Evolutionary conservation across 2,329 filamentous ascomycete species (phyloP).

Genomic region (Fusarium euwallaceae): DNA sequence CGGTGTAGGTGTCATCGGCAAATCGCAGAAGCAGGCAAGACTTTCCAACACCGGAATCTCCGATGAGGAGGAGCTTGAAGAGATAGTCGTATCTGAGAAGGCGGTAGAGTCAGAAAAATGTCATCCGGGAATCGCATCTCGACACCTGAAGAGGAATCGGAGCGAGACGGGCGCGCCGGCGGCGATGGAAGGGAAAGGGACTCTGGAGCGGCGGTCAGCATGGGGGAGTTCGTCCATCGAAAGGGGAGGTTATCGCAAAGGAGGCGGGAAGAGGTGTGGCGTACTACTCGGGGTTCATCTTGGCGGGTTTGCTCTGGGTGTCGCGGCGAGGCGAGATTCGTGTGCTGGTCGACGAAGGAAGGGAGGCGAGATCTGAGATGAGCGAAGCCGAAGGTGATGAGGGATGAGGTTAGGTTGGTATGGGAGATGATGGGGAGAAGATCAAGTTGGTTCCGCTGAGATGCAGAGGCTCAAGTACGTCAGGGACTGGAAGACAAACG

Average conservation of each 20-base stretch:
- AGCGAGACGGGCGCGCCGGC: constrained; percentile 8
- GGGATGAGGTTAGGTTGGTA: constrained; percentile 18
- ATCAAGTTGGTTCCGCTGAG: constrained; percentile 44
- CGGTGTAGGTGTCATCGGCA: constrained; percentile 98
- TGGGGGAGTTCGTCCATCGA: constrained; percentile 28
- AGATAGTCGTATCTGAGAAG: constrained; percentile 96
- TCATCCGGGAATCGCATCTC: constrained; percentile 27
- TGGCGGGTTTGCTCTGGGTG: constrained; percentile 56
- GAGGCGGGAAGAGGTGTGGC: constrained; percentile 56
- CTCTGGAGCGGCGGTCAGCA: constrained; percentile 48
- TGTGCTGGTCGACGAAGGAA: constrained; percentile 8
- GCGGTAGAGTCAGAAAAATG: constrained; percentile 44
- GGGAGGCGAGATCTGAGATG: constrained; percentile 13
- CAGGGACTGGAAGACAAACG: constrained; percentile 49
- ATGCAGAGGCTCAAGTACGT: constrained; percentile 52
- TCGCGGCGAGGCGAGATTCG: constrained; percentile 25
- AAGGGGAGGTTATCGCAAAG: constrained; percentile 51
- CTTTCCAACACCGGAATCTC: constrained; percentile 99
- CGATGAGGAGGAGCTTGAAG: constrained; percentile 99
- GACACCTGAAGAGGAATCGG: constrained; percentile 1
- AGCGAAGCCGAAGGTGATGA: constrained; percentile 32
- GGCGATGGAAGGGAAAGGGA: constrained; percentile 28
- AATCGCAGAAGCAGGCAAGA: constrained; percentile 98
- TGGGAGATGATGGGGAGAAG: constrained; percentile 46
- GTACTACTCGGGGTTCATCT: constrained; percentile 94